A percentile compares a stretch with the other conserved stretches of the same genome.
Evolutionary conservation across 495 filamentous ascomycete species (phyloP).

Genomic region (Neurospora sp.): DNA sequence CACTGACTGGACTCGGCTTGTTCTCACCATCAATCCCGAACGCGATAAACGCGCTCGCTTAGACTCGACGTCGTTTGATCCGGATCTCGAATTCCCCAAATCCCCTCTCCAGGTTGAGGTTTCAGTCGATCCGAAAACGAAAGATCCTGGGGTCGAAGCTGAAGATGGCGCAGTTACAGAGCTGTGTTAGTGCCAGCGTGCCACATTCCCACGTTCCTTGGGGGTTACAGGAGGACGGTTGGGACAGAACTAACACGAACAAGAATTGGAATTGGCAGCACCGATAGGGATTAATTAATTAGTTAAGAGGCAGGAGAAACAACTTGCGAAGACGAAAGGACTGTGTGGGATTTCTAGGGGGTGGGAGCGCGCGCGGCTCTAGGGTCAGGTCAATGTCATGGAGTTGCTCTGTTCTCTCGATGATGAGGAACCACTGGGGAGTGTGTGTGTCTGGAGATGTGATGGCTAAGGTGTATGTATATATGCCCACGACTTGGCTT

Average conservation of each 20-base stretch:
- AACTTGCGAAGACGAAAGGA: not conserved
- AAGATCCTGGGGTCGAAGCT: not conserved
- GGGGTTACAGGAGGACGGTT: not conserved
- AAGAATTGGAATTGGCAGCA: not conserved
- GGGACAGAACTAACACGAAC: not conserved
- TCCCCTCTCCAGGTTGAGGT: too few relatives aligned
- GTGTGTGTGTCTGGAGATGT: not conserved
- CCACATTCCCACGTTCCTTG: not conserved
- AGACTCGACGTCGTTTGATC: not conserved
- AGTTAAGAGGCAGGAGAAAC: not conserved
- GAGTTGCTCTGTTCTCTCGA: not conserved
- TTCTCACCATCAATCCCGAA: not conserved
- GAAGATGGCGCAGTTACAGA: not conserved
- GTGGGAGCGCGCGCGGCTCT: not conserved
- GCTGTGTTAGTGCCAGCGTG: not conserved
- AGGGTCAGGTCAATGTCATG: not conserved
- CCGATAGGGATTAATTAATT: not conserved
- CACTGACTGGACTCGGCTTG: not conserved
- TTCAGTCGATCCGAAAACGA: not conserved
- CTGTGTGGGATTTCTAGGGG: not conserved
- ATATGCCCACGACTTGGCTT: not conserved
- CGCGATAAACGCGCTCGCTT: not conserved
- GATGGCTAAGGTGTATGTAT: not conserved
- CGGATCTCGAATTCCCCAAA: not conserved
- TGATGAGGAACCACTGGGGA: not conserved